Conservation (phyloP, 257 asterid species). For the Mentha longifolia region DNA sequence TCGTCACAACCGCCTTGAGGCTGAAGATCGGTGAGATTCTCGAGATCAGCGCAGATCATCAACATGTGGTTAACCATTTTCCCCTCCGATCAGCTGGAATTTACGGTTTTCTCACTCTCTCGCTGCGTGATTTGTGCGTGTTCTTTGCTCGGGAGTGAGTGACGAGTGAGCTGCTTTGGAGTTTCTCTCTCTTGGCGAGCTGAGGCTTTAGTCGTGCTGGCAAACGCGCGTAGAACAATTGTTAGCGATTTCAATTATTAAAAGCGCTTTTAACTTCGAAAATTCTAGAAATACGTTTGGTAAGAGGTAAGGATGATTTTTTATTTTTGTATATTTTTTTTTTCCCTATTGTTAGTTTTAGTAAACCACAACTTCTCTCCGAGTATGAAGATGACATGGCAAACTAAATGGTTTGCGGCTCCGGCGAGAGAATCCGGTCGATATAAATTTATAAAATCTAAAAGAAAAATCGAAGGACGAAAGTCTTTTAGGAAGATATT, state of each 20-base stretch:
- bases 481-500: no score
- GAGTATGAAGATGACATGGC: no score
- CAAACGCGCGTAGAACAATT: background rate
- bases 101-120: conserved; percentile 28
- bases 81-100: conserved; percentile 26
- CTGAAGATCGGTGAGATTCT: conserved; percentile 74
- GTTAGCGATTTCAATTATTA: background rate
- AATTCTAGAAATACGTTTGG: background rate
- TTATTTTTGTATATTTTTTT: no score
- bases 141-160: background rate
- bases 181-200: background rate
- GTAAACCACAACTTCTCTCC: no score
- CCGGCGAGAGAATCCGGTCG: no score
- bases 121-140: conserved; percentile 24
- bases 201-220: background rate
- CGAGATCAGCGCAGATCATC: conserved; percentile 79
- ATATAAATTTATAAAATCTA: no score
- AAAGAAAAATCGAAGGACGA: no score
- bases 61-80: conserved; percentile 73
- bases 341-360: no score
- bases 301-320: no score
- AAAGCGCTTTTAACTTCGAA: background rate
- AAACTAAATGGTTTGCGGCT: no score
- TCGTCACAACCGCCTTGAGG: conserved; percentile 84
- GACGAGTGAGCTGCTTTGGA: background rate